Base-by-base conservation (phyloP, 441 rosid genomes). In the Euphorbia corollata region DNA sequence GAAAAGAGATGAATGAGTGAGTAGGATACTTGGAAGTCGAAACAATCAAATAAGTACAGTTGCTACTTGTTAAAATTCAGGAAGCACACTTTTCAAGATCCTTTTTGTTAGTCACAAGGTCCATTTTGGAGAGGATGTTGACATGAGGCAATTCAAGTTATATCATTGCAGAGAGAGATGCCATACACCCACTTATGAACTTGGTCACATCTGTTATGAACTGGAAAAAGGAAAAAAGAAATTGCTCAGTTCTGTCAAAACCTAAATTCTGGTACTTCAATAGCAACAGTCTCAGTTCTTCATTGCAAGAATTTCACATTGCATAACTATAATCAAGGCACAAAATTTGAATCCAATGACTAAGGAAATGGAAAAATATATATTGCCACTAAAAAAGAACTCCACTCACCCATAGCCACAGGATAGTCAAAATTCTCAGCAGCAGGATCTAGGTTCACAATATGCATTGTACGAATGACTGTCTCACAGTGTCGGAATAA, bases 141-240 rank as follows among this genome's bases (percentile, higher is more conserved):
- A 91, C 78, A 73, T 87, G 97, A 8, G 97, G 99, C 75, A 91
- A 65, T 70, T 93, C 97, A 69, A 91, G 96, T 77, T 93, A 93
- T 68, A 91, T 61, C 96, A 93, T 93, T 55, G 97, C 97, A 68
- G 97, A 86, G 65, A 91, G 97, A 63, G 98, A 93, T 48, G 93
- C 89, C 96, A 89, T 87, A 76, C 99, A 93, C 51, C 97, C 99
- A 71, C 97, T 91, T 51, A 91, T 85, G 72, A 87, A 93, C 81
- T 93, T 93, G 34, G 96, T 87, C 62, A 87, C 95, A 78, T 93
- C 96, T 8, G 89, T 85, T 58, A 90, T 78, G 76, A 93, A 93
- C 99, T 93, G 84, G 18, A 45, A 45, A n/a, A 50, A 0, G n/a
- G 18, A 68, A 23, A 73, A 55, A 74, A 38, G 53, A 75, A 62